A percentile compares a stretch with the other conserved stretches of the same genome.
These are phyloP conservation scores for Yamadazyma aaseri DNA, from an alignment of 1,139 yeast species.

Conservation along the genomic window DNA sequence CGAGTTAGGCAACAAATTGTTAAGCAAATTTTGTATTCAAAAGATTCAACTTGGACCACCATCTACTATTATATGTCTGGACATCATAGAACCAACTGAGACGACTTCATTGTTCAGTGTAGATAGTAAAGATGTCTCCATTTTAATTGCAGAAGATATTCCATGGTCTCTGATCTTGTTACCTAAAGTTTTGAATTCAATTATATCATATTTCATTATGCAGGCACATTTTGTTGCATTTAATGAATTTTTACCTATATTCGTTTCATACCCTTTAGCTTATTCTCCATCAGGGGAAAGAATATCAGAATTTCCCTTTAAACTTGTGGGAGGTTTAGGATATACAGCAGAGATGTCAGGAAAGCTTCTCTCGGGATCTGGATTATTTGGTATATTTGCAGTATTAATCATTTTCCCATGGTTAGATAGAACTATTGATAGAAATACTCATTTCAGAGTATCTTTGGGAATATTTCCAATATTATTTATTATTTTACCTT, in stretches of 20 bases:
- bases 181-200: constrained; percentile 11
- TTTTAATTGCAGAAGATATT: background rate
- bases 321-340: constrained; percentile 28
- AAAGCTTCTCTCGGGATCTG: constrained; percentile 50
- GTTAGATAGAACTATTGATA: constrained; percentile 47
- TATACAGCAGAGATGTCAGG: constrained; percentile 49
- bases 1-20: constrained; percentile 46
- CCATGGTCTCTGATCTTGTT: constrained; percentile 7
- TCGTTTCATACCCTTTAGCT: constrained; percentile 33
- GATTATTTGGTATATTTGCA: constrained; percentile 51
- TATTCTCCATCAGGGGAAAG: constrained; percentile 26
- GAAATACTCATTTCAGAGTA: constrained; percentile 43
- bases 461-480: constrained; percentile 45
- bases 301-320: constrained; percentile 35
- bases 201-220: constrained; percentile 11
- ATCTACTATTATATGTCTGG: background rate
- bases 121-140: background rate
- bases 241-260: constrained; percentile 59
- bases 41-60: constrained; percentile 18
- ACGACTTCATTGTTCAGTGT: constrained; percentile 4
- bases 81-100: constrained; percentile 2
- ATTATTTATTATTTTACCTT: constrained; percentile 49
- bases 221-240: constrained; percentile 46
- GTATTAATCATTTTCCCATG: constrained; percentile 53
- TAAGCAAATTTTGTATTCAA: constrained; percentile 27